phyloP scores from a whole-genome alignment of 1,284 basidiomycete genomes.

The Trametes sp. region DNA sequence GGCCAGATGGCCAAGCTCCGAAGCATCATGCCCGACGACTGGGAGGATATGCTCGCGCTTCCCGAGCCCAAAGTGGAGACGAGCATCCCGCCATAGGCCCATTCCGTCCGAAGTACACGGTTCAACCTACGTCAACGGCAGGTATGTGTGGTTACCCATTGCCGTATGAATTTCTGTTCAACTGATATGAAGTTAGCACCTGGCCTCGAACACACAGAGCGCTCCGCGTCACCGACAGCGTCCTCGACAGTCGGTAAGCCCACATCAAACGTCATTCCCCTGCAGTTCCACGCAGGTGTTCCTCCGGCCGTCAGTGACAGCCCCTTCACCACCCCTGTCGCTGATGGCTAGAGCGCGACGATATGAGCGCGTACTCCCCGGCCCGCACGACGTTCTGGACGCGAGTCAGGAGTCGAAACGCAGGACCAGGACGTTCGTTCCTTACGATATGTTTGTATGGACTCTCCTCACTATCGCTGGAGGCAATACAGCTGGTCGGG shows the following conservation, averaged over 20 bases:
- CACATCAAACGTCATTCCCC: not conserved
- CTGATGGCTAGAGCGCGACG: slow-evolving; percentile 2
- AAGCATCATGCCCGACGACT: slow-evolving; percentile 21
- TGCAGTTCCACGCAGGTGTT: not conserved
- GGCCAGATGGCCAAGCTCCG: slow-evolving; percentile 18
- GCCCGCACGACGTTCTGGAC: not conserved
- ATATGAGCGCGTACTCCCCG: not conserved
- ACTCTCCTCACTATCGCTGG: not conserved
- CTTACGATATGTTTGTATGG: not conserved
- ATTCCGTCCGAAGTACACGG: not conserved
- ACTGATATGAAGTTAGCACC: not conserved
- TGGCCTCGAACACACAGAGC: not conserved
- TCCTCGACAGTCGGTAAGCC: not conserved
- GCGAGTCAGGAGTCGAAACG: not conserved
- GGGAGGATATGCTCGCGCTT: slow-evolving; percentile 20
- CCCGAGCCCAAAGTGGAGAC: slow-evolving; percentile 9
- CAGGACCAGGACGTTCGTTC: not conserved
- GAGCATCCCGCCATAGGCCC: slow-evolving; percentile 2
- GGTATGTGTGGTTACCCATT: not conserved
- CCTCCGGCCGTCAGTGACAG: slow-evolving; percentile 4
- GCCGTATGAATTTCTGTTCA: not conserved
- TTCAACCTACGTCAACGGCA: slow-evolving; percentile 1
- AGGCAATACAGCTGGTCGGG: not conserved
- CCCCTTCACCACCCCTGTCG: not conserved
- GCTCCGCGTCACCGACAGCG: not conserved